Evolutionary conservation across 2,329 filamentous ascomycete genomes (phyloP), one percentile per base, ranked within the genome.

Genomic region (Akanthomyces lecanii): DNA sequence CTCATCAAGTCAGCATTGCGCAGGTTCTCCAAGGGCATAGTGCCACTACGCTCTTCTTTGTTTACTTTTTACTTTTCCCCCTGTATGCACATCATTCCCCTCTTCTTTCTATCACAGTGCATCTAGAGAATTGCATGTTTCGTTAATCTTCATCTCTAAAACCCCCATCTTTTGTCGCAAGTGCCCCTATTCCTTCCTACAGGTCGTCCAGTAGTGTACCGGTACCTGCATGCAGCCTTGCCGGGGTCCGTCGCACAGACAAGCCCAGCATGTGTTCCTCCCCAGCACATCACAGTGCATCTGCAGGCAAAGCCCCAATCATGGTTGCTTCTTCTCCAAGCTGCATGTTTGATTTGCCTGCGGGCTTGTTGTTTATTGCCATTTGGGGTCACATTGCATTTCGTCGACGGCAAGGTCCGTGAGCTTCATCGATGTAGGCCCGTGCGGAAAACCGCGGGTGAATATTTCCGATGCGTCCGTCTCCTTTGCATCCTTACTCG

Each of bases 121-220:
- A 63, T 65, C 55, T 67, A 30, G 58, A 63, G 64, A 40, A 63
- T 53, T 52, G 59, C 23, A 59, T 55, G 42, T 57, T 62, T 67
- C 53, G 63, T 57, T 64, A 67, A 71, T 70, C 67, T 65, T 70
- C 69, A 68, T 69, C 63, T 67, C 61, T 57, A 36, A 25, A 21
- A 12, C 48, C 58, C 38, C 59, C 59, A 54, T 28, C 10, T 42
- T 30, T 48, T 38, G 18, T 38, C 33, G 11, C 48, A 1, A 5
- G n/a, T 4, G 4, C 36, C 14, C 28, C 42, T 33, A 14, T 47
- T 14, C 25, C 53, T 12, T 45, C 21, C 42, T 28, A 3, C 11
- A 16, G 3, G 16, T 36, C 5, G 8, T 36, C 33, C 33, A 36
- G 28, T 30, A 2, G 28, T 6, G 33, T 36, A 36, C 33, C 33